Conservation (phyloP, 2,329 filamentous ascomycete genomes). For the Falciphora oryzae region DNA sequence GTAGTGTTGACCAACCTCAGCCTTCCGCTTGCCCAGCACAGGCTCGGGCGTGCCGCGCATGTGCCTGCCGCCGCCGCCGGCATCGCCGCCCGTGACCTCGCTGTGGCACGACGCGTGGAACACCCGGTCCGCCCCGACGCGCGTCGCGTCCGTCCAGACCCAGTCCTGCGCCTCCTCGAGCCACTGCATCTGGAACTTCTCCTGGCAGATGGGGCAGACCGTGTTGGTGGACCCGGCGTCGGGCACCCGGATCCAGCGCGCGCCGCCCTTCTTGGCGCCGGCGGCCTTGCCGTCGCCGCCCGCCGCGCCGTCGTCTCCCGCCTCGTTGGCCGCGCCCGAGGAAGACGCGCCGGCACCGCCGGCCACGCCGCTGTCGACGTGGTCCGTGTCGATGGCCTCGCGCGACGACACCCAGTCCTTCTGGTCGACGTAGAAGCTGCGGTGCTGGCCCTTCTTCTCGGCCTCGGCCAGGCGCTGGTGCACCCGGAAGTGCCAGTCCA, state of each 20-base stretch:
- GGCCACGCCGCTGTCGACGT: constrained; percentile 25
- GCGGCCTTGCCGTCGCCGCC: constrained; percentile 24
- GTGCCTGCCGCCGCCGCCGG: constrained; percentile 10
- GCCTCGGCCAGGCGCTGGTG: constrained; percentile 85
- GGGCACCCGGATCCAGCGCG: constrained; percentile 76
- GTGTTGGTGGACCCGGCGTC: constrained; percentile 68
- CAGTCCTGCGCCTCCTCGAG: constrained; percentile 91
- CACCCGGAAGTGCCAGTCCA: constrained; percentile 98
- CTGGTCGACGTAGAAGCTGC: constrained; percentile 84
- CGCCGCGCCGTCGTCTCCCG: constrained; percentile 28
- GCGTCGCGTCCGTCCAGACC: constrained; percentile 88
- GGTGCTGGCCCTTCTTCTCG: constrained; percentile 78
- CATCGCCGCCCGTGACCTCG: constrained; percentile 53
- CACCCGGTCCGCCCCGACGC: constrained; percentile 70
- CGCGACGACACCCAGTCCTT: constrained; percentile 87
- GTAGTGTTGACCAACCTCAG: constrained; percentile 10
- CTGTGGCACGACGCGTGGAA: constrained; percentile 88
- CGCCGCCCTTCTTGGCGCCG: constrained; percentile 32
- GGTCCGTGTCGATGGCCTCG: constrained; percentile 67
- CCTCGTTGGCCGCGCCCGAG: constrained; percentile 23
- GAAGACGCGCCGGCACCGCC: constrained; percentile 22
- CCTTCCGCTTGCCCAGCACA: constrained; percentile 16
- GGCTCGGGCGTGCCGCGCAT: constrained; percentile 13
- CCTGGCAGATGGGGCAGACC: constrained; percentile 89
- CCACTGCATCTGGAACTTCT: constrained; percentile 89